Conservation (phyloP, 2,329 filamentous ascomycete genomes). For the Proliferodiscus dingleyae region DNA sequence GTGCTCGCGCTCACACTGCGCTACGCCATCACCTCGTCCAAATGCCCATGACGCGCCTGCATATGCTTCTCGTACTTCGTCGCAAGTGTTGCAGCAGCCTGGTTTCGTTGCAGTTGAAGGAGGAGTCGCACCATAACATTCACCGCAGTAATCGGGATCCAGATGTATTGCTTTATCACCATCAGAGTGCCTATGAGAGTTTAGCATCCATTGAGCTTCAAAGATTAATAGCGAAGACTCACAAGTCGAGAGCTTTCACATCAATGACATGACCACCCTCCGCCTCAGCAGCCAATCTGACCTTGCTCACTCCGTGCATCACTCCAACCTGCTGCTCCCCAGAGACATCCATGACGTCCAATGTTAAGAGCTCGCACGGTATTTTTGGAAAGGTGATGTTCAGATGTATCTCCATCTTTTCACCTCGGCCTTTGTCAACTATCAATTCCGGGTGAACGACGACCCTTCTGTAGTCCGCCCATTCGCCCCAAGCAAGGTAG, state of each 20-base stretch:
- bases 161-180: constrained; percentile 72
- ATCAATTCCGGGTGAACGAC: constrained; percentile 87
- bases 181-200: constrained; percentile 51
- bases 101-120: constrained; percentile 67
- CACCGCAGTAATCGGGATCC: constrained; percentile 86
- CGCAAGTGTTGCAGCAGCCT: constrained; percentile 96
- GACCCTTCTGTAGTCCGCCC: constrained; percentile 84
- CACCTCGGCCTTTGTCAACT: constrained; percentile 93
- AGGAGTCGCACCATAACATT: constrained; percentile 80
- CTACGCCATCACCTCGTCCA: constrained; percentile 83
- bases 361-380: constrained; percentile 89
- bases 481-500: constrained; percentile 91
- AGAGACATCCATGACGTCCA: constrained; percentile 99
- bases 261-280: constrained; percentile 77
- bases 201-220: constrained; percentile 5
- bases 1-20: constrained; percentile 93
- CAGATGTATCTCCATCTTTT: constrained; percentile 98
- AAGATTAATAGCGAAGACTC: constrained; percentile 33
- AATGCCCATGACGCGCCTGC: constrained; percentile 89
- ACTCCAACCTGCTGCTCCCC: constrained; percentile 95
- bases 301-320: constrained; percentile 86
- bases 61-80: constrained; percentile 94
- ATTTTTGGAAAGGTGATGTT: constrained; percentile 94
- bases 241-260: constrained; percentile 62
- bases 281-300: constrained; percentile 66